Conservation (phyloP, 2,329 filamentous ascomycete genomes). For the Clonostachys chloroleuca region DNA sequence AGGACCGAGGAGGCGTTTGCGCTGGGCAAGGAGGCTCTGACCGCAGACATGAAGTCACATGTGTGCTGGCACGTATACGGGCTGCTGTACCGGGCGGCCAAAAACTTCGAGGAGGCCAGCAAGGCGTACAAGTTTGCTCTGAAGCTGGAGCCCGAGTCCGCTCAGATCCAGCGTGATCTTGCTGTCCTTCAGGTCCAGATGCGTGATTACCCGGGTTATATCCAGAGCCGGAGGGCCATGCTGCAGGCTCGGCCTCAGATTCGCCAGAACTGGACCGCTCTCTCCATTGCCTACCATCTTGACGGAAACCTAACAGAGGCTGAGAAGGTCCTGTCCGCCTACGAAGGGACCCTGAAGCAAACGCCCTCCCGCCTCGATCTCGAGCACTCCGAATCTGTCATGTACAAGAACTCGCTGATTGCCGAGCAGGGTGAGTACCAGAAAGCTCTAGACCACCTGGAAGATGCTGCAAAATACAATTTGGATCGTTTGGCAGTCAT, state of each 20-base stretch:
- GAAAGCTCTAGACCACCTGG: conserved; percentile 80
- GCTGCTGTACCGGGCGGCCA: conserved; percentile 83
- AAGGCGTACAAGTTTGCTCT: conserved; percentile 98
- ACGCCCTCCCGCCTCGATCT: conserved; percentile 73
- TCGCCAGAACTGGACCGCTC: conserved; percentile 94
- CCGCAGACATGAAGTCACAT: conserved; percentile 97
- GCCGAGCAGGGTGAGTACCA: conserved; percentile 82
- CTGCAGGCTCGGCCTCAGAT: conserved; percentile 76
- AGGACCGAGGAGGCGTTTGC: conserved; percentile 93
- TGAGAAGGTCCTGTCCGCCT: conserved; percentile 86
- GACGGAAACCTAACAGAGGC: conserved; percentile 81
- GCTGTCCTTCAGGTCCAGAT: conserved; percentile 94
- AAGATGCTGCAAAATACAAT: conserved; percentile 70
- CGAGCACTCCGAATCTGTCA: conserved; percentile 87
- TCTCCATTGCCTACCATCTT: conserved; percentile 90
- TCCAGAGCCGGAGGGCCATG: conserved; percentile 85
- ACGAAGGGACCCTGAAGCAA: conserved; percentile 87
- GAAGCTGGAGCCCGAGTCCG: conserved; percentile 86
- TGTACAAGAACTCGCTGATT: conserved; percentile 96
- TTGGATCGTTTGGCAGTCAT: conserved; percentile 81
- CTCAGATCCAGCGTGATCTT: conserved; percentile 90
- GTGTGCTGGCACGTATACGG: conserved; percentile 99
- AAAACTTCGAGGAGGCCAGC: conserved; percentile 98
- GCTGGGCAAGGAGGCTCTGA: conserved; percentile 86
- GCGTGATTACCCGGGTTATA: conserved; percentile 90